Conservation (phyloP, 352 stramenopile genomes). For the Phytophthora constricta region DNA sequence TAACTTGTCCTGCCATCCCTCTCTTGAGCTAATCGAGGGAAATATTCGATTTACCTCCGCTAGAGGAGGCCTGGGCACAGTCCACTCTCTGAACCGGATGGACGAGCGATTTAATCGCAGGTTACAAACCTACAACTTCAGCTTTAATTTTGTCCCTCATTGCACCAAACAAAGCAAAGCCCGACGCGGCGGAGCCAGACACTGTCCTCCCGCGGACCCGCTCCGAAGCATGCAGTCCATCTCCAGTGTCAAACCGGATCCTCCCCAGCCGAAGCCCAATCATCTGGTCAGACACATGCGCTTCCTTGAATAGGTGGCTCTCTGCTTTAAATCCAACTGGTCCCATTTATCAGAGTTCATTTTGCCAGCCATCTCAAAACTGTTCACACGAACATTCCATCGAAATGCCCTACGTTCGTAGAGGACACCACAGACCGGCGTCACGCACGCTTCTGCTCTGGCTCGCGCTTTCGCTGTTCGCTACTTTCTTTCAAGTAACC, state of each 20-base stretch:
- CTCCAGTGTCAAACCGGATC: constrained; percentile 6
- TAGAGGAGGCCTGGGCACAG: too few species aligned
- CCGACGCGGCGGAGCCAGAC: constrained; percentile 20
- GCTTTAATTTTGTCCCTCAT: too few species aligned
- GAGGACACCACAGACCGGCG: not conserved
- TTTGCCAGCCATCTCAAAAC: constrained; percentile 14
- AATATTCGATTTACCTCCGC: too few species aligned
- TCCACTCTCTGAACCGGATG: too few species aligned
- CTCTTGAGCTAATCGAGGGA: too few species aligned
- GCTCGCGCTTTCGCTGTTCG: constrained; percentile 9
- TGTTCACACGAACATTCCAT: not conserved
- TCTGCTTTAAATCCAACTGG: not conserved
- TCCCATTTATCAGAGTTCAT: constrained; percentile 15
- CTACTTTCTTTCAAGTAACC: not conserved
- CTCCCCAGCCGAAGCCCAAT: constrained; percentile 20
- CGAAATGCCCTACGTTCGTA: not conserved
- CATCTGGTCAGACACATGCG: constrained; percentile 20
- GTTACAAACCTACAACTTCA: too few species aligned
- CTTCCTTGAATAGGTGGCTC: not conserved
- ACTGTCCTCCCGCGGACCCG: constrained; percentile 20
- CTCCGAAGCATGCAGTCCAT: constrained; percentile 26
- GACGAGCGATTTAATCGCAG: too few species aligned
- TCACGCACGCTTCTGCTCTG: not conserved
- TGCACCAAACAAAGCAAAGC: constrained; percentile 9
- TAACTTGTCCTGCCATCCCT: too few species aligned